Evolutionary conservation across 352 stramenopile species (phyloP).

Genomic region (Globisporangium emineosum): DNA sequence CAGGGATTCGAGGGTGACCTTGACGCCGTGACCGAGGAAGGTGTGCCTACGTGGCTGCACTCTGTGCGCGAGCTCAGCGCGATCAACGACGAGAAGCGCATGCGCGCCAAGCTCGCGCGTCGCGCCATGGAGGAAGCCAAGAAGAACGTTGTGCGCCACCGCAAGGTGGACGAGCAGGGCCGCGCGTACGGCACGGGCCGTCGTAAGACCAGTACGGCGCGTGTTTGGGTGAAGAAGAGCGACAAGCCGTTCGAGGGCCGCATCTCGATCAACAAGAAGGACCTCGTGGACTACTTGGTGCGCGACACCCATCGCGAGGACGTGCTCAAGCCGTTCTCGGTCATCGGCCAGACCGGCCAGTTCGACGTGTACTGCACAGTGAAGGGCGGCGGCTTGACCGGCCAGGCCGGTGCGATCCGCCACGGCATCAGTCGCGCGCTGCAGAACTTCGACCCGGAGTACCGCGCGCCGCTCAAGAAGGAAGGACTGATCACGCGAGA

Average conservation of each 20-base stretch:
- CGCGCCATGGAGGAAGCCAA: conserved; percentile 65
- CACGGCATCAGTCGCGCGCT: conserved; percentile 92
- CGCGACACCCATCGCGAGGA: conserved; percentile 89
- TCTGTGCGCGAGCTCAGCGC: conserved; percentile 69
- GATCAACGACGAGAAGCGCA: conserved; percentile 62
- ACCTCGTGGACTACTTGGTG: conserved; percentile 93
- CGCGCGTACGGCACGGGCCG: conserved; percentile 90
- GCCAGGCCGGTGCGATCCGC: conserved; percentile 93
- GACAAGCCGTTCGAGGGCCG: conserved; percentile 74
- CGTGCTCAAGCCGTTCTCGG: conserved; percentile 78
- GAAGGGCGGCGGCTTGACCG: conserved; percentile 90
- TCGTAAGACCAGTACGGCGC: conserved; percentile 92
- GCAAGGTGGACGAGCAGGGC: conserved; percentile 71
- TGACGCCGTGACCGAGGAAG: conserved; percentile 70
- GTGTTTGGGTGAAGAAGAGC: conserved; percentile 92
- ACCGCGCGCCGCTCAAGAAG: conserved; percentile 91
- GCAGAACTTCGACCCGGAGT: conserved; percentile 92
- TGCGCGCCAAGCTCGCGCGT: conserved; percentile 63
- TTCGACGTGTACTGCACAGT: conserved; percentile 93
- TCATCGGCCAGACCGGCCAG: conserved; percentile 64
- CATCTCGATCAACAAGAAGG: conserved; percentile 93
- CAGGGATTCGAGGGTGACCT: conserved; percentile 79
- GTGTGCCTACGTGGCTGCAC: conserved; percentile 79
- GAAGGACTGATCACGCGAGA: conserved; percentile 93
- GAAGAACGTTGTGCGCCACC: conserved; percentile 68